Percentiles rank a stretch among this genome's conserved stretches.
Conservation (phyloP, 192 early-diverging fungal species). For the Phlyctochytrium arcticum region DNA sequence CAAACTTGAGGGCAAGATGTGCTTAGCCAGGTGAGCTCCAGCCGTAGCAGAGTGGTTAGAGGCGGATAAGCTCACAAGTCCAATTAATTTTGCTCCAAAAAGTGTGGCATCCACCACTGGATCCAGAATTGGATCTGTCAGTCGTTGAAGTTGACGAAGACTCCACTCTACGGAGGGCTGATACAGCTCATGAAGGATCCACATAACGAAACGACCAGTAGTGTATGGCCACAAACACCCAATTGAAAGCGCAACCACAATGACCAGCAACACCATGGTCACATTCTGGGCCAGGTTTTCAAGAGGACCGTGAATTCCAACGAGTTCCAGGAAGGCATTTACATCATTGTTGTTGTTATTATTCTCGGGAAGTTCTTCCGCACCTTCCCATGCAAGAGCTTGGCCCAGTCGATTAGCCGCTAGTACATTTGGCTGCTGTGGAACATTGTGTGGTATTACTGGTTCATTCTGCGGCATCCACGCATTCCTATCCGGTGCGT, state of each 20-base stretch:
- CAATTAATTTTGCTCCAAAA: too few relatives aligned
- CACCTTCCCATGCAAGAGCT: too few relatives aligned
- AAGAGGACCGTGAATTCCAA: constrained; percentile 86
- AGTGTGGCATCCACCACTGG: constrained; percentile 49
- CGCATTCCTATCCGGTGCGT: too few relatives aligned
- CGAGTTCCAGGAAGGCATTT: constrained; percentile 70
- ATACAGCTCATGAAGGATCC: constrained; percentile 29
- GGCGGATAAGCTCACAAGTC: too few relatives aligned
- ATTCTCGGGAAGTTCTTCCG: too few relatives aligned
- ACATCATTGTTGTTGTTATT: constrained; percentile 45
- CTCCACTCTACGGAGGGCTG: constrained; percentile 17
- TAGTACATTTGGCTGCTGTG: too few relatives aligned
- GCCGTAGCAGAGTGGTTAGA: too few relatives aligned
- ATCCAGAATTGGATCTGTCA: constrained; percentile 73
- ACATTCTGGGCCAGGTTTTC: constrained; percentile 77
- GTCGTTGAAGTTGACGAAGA: constrained; percentile 42
- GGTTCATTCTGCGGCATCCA: too few relatives aligned
- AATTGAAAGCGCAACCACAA: constrained; percentile 63
- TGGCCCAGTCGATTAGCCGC: too few relatives aligned
- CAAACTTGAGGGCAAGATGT: too few relatives aligned
- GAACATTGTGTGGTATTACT: too few relatives aligned
- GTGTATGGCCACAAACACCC: constrained; percentile 76
- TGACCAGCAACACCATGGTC: constrained; percentile 69
- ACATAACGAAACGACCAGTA: constrained; percentile 46
- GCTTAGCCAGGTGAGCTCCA: too few relatives aligned